Conservation (phyloP, 192 early-diverging fungal genomes). For the Nowakowskiella sp. region DNA sequence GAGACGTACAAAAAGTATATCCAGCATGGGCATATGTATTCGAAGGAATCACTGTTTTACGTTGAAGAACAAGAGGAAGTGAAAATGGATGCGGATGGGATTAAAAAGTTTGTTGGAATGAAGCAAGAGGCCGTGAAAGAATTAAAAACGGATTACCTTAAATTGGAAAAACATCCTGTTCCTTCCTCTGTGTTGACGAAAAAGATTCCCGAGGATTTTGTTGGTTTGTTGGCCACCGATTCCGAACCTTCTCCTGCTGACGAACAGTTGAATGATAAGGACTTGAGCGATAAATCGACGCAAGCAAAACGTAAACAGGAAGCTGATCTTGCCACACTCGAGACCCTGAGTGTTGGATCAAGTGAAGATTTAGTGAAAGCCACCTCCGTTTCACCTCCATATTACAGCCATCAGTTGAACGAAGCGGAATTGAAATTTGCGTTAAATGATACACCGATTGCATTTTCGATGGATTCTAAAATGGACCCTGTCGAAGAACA, state of each 20-base stretch:
- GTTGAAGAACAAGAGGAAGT: too few species aligned
- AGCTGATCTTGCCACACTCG: neutral
- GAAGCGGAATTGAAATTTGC: constrained; percentile 27
- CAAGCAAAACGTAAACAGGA: constrained; percentile 1
- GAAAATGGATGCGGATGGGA: too few species aligned
- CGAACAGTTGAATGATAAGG: neutral
- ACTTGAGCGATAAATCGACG: neutral
- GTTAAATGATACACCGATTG: constrained; percentile 23
- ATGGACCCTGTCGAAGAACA: constrained; percentile 15
- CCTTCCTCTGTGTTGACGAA: too few species aligned
- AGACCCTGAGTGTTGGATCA: constrained; percentile 8
- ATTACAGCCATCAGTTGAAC: constrained; percentile 31
- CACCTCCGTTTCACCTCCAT: constrained; percentile 8
- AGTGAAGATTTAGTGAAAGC: neutral
- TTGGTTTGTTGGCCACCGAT: neutral
- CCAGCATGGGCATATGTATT: too few species aligned
- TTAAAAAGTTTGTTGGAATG: too few species aligned
- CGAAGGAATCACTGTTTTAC: too few species aligned
- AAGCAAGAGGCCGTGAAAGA: constrained; percentile 1
- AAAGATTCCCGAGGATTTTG: neutral
- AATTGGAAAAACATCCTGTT: too few species aligned
- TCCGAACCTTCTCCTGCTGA: neutral
- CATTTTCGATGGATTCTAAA: neutral
- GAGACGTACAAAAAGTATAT: too few species aligned
- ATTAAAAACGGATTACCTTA: neutral